Conservation (phyloP, 2,329 filamentous ascomycete genomes). For the Clonostachys chloroleuca region DNA sequence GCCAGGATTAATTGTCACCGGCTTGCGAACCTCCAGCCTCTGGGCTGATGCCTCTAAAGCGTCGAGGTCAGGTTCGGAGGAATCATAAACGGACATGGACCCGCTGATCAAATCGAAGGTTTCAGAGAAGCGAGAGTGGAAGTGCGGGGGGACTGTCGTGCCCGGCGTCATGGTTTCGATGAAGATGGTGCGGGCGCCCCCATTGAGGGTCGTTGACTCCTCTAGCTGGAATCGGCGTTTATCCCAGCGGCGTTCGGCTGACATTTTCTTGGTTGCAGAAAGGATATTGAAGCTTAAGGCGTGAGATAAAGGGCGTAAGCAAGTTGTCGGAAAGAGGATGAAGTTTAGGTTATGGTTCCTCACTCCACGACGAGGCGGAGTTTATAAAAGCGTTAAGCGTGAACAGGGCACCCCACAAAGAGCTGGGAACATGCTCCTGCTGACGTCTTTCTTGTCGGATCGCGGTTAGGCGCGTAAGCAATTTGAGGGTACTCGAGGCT, state of each 20-base stretch:
- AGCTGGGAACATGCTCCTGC: too few relatives aligned
- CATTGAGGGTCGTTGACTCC: neutral
- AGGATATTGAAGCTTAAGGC: too few relatives aligned
- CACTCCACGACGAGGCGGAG: too few relatives aligned
- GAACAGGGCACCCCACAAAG: too few relatives aligned
- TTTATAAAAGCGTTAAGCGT: too few relatives aligned
- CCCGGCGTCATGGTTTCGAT: neutral
- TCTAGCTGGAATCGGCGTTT: neutral
- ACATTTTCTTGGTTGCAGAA: neutral
- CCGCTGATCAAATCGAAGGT: neutral
- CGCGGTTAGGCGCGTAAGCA: too few relatives aligned
- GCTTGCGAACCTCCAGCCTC: neutral
- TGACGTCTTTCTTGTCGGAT: too few relatives aligned
- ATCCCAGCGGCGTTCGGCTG: neutral
- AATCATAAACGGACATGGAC: neutral
- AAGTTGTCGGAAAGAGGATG: too few relatives aligned
- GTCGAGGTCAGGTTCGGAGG: neutral
- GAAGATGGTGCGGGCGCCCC: neutral
- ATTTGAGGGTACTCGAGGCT: too few relatives aligned
- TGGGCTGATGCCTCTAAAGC: neutral
- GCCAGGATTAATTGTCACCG: neutral
- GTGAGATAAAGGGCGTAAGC: too few relatives aligned
- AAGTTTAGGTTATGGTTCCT: too few relatives aligned
- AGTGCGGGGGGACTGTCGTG: neutral
- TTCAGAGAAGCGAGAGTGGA: neutral